Conservation (phyloP, 2,329 filamentous ascomycete genomes). For the Fusarium pseudoanthophilum region DNA sequence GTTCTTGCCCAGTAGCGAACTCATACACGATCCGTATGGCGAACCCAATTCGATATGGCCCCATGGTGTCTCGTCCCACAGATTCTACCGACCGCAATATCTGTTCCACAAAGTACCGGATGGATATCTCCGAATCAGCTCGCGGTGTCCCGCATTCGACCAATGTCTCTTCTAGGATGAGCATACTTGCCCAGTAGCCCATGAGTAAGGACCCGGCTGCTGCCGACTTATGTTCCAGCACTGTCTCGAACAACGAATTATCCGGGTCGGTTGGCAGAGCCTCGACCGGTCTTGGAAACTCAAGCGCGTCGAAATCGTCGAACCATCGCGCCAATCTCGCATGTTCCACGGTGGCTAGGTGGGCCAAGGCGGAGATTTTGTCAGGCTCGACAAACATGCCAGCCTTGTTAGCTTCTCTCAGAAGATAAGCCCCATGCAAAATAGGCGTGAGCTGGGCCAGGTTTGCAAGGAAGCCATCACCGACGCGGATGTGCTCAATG, state of each 20-base stretch:
- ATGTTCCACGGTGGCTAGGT: constrained; percentile 44
- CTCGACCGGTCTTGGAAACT: constrained; percentile 42
- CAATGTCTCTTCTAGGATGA: constrained; percentile 54
- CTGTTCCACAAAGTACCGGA: constrained; percentile 44
- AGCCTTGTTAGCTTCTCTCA: constrained; percentile 47
- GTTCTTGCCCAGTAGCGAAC: constrained; percentile 49
- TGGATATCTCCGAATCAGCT: constrained; percentile 40
- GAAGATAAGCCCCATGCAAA: constrained; percentile 46
- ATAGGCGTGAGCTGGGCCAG: constrained; percentile 51
- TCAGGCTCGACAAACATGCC: constrained; percentile 46
- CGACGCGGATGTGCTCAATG: constrained; percentile 38
- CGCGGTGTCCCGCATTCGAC: constrained; percentile 47
- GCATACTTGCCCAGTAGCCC: constrained; percentile 52
- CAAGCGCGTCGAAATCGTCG: constrained; percentile 41
- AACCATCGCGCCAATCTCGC: constrained; percentile 50
- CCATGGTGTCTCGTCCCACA: constrained; percentile 52
- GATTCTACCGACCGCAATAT: constrained; percentile 54
- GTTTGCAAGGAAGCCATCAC: constrained; percentile 50
- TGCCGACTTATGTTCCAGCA: constrained; percentile 47
- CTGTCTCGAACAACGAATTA: constrained; percentile 47
- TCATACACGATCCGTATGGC: constrained; percentile 54
- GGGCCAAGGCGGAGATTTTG: constrained; percentile 45
- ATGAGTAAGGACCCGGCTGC: constrained; percentile 52
- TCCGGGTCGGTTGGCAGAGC: constrained; percentile 44
- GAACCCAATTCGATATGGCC: constrained; percentile 52